phyloP scores from a whole-genome alignment of 257 asterid genomes.

The Nicotiana attenuata region DNA sequence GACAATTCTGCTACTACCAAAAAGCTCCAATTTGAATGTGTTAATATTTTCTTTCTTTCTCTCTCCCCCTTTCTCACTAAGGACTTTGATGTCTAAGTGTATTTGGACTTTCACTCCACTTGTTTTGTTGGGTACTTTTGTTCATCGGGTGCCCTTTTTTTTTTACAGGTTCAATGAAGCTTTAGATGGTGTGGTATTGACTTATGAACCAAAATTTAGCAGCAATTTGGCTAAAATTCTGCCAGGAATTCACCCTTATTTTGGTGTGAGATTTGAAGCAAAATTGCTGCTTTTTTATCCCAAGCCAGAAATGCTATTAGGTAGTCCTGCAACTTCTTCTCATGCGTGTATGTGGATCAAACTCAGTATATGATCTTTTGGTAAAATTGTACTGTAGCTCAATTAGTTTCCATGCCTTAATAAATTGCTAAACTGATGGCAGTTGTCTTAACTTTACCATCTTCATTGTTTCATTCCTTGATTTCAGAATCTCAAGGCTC shows the following conservation, averaged over 20 bases:
- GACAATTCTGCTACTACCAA: background rate
- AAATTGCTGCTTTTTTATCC: constrained; percentile 67
- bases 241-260: constrained; percentile 61
- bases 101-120: background rate
- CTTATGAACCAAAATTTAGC: constrained; percentile 47
- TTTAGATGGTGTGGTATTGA: constrained; percentile 80
- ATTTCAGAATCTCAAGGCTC: background rate
- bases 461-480: background rate
- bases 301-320: constrained; percentile 55
- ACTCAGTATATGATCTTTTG: background rate
- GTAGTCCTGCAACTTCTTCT: constrained; percentile 24
- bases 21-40: background rate
- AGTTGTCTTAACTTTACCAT: background rate
- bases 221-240: constrained; percentile 49
- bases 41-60: background rate
- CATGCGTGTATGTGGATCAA: background rate
- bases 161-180: constrained; percentile 54
- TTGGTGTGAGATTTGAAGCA: constrained; percentile 55
- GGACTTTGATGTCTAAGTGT: background rate
- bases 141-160: background rate
- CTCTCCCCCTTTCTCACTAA: background rate
- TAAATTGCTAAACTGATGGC: background rate
- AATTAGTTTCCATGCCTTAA: background rate
- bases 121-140: background rate
- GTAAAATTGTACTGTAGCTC: background rate